These are phyloP conservation scores for Juncus effusus DNA, from an alignment of 176 grass and related monocot species.

Conservation along the genomic window DNA sequence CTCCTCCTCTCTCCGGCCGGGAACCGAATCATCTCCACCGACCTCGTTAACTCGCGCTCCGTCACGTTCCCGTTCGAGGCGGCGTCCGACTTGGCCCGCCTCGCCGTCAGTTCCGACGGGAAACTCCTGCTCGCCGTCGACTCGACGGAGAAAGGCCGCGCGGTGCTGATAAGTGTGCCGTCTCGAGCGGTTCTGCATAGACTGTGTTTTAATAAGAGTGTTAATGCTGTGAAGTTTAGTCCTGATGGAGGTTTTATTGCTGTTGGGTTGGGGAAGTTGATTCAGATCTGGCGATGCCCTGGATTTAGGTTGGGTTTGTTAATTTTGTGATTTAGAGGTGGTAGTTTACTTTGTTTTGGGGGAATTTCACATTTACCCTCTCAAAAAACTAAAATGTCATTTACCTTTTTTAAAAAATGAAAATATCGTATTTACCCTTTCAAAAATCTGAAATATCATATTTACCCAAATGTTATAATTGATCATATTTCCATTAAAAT, in stretches of 20 bases:
- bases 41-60: conserved; percentile 61
- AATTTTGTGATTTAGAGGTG: conserved; percentile 5
- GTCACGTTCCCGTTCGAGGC: conserved; percentile 83
- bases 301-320: conserved; percentile 33
- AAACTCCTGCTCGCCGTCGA: conserved; percentile 59
- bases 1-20: conserved; percentile 69
- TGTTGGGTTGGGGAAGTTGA: conserved; percentile 67
- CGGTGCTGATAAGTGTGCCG: conserved; percentile 64
- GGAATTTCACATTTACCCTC: too few relatives aligned
- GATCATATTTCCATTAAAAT: too few relatives aligned
- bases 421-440: too few relatives aligned
- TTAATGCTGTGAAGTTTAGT: conserved; percentile 63
- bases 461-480: too few relatives aligned
- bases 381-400: too few relatives aligned
- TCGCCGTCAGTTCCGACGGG: conserved; percentile 62
- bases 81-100: conserved; percentile 59
- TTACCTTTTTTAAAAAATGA: too few relatives aligned
- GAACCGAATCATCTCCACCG: conserved; percentile 70
- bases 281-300: conserved; percentile 92
- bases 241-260: conserved; percentile 67
- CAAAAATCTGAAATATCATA: too few relatives aligned
- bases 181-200: conserved; percentile 76
- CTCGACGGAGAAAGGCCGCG: conserved; percentile 36
- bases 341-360: too few relatives aligned
- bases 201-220: conserved; percentile 57